Conservation (phyloP, 441 rosid species). For the Eruca vesicaria region DNA sequence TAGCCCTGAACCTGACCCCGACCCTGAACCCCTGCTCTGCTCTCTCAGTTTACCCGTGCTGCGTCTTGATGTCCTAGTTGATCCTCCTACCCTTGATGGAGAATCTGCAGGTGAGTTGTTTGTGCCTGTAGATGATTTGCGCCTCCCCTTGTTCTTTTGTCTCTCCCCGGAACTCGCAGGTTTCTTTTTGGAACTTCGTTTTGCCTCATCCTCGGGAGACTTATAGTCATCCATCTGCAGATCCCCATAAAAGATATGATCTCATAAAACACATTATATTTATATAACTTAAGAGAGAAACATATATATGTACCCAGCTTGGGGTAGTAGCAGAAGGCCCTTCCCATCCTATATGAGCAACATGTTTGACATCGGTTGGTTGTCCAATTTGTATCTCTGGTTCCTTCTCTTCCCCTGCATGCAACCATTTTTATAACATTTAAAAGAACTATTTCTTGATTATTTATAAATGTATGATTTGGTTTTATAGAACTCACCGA, state of each 20-base stretch:
- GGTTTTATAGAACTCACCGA: not conserved
- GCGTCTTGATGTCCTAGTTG: not conserved
- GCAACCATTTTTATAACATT: conserved; percentile 20
- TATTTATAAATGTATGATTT: not conserved
- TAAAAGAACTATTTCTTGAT: not conserved
- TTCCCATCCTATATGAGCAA: conserved; percentile 99
- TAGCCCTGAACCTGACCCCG: not conserved
- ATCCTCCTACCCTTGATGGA: not conserved
- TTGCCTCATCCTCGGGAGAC: not conserved
- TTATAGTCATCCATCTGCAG: not conserved
- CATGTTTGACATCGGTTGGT: conserved; percentile 99
- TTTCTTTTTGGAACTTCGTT: not conserved
- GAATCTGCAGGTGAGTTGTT: not conserved
- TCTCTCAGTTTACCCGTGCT: not conserved
- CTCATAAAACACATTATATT: not conserved
- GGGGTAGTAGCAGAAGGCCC: conserved; percentile 70
- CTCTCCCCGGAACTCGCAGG: not conserved
- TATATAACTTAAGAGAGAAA: not conserved
- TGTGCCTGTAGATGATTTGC: not conserved
- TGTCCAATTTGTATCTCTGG: conserved; percentile 82
- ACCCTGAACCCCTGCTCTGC: not conserved
- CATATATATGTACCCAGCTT: conserved; percentile 34
- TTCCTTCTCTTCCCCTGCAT: conserved; percentile 81
- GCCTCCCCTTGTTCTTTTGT: not conserved
- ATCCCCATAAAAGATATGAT: not conserved